Conservation (phyloP, 2,329 filamentous ascomycete genomes). For the Beauveria scarabaeidicola region DNA sequence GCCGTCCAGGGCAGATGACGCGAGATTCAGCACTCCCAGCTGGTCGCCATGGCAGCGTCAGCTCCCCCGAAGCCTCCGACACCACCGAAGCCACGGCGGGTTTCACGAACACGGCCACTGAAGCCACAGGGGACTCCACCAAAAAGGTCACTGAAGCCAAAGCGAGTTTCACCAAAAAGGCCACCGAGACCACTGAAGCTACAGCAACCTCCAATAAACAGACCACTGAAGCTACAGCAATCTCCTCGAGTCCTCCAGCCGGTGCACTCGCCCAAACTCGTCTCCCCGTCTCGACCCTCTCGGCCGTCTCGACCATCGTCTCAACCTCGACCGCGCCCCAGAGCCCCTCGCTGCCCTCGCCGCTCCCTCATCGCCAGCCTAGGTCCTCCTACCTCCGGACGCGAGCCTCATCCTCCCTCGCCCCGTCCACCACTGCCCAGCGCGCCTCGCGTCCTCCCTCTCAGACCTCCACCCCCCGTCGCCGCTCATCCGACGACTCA, state of each 20-base stretch:
- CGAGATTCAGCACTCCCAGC: background rate
- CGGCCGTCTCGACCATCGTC: background rate
- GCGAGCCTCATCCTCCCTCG: conserved; percentile 6
- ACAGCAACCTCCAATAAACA: too few species aligned
- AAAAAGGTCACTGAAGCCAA: background rate
- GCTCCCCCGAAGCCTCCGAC: too few species aligned
- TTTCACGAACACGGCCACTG: background rate
- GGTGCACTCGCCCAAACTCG: conserved; percentile 3
- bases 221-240: too few species aligned
- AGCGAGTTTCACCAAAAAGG: too few species aligned
- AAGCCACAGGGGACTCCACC: background rate
- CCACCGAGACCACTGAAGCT: too few species aligned
- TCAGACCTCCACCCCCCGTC: background rate
- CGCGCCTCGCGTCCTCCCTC: background rate
- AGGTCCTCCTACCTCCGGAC: conserved; percentile 12
- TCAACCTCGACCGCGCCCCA: background rate
- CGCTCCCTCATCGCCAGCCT: conserved; percentile 9
- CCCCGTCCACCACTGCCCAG: conserved; percentile 6
- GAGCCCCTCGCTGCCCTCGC: background rate
- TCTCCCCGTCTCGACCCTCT: conserved; percentile 4
- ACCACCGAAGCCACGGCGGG: background rate
- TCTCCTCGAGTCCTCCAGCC: background rate
- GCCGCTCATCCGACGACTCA: conserved; percentile 3
- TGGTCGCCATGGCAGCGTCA: background rate
- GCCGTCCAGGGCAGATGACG: background rate